A percentile compares a stretch with the other conserved stretches of the same genome.
Evolutionary conservation across 805 yeast species (phyloP).

Genomic region (Wickerhamomyces chambardii): DNA sequence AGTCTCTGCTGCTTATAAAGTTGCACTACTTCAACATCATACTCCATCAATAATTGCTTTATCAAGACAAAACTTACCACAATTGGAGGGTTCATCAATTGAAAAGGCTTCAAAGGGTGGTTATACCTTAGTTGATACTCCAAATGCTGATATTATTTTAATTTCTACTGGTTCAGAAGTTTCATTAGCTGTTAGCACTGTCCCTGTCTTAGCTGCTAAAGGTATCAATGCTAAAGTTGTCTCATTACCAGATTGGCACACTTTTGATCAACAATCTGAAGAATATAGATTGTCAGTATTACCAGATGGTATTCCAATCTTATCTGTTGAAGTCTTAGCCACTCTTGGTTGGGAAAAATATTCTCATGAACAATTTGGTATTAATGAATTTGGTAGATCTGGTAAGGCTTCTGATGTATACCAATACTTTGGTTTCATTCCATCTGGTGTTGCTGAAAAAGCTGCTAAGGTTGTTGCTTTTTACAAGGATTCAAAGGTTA

Average conservation of each 20-base stretch:
- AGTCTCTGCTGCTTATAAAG: constrained; percentile 72
- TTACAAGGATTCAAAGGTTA: constrained; percentile 68
- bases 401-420: constrained; percentile 81
- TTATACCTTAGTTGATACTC: constrained; percentile 60
- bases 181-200: constrained; percentile 70
- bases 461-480: constrained; percentile 71
- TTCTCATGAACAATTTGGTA: constrained; percentile 94
- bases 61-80: constrained; percentile 86
- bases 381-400: constrained; percentile 94
- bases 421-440: constrained; percentile 82
- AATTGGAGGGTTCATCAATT: constrained; percentile 83
- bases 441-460: constrained; percentile 86
- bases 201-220: constrained; percentile 52
- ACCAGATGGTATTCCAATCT: constrained; percentile 90
- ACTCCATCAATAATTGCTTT: constrained; percentile 74
- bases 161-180: constrained; percentile 95
- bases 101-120: constrained; percentile 96
- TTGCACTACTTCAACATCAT: constrained; percentile 47
- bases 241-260: constrained; percentile 86
- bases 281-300: constrained; percentile 80
- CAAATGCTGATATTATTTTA: constrained; percentile 61
- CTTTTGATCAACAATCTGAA: constrained; percentile 76
- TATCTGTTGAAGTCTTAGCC: constrained; percentile 91
- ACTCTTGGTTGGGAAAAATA: constrained; percentile 91
- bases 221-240: constrained; percentile 79